Evolutionary conservation across 2,329 filamentous ascomycete genomes (phyloP).

Genomic region (Delphinella strobiligena): DNA sequence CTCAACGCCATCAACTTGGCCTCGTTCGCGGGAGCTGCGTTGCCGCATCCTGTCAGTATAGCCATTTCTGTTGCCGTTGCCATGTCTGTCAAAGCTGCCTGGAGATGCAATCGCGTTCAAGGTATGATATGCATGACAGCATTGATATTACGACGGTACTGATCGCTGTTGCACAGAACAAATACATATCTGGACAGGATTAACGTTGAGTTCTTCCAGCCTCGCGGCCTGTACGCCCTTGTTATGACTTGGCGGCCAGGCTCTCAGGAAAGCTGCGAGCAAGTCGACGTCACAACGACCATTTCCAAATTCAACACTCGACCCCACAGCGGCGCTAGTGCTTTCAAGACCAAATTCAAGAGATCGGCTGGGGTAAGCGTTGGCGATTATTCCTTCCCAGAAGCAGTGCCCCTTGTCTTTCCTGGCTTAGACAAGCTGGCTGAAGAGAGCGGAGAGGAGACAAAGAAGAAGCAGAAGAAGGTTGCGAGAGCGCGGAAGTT

Average conservation of each 20-base stretch:
- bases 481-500: constrained; percentile 1
- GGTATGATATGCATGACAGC: too few relatives aligned
- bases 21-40: neutral
- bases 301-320: neutral
- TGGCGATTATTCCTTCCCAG: constrained; percentile 27
- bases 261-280: neutral
- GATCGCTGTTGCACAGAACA: constrained; percentile 1
- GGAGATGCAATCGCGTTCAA: constrained; percentile 4
- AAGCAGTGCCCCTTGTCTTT: constrained; percentile 35
- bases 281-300: constrained; percentile 3
- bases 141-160: neutral
- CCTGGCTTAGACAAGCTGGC: constrained; percentile 4
- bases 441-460: neutral
- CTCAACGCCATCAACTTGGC: constrained; percentile 5
- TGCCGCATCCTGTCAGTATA: constrained; percentile 3
- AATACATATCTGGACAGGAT: constrained; percentile 5
- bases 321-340: neutral
- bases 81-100: constrained; percentile 2
- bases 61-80: neutral
- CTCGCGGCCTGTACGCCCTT: constrained; percentile 6
- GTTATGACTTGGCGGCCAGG: constrained; percentile 6
- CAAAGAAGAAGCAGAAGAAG: constrained; percentile 1
- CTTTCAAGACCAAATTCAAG: neutral
- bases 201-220: constrained; percentile 12
- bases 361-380: constrained; percentile 2